Evolutionary conservation across 202 grass and related monocot species (phyloP).

Genomic region (Hordeum pubiflorum): DNA sequence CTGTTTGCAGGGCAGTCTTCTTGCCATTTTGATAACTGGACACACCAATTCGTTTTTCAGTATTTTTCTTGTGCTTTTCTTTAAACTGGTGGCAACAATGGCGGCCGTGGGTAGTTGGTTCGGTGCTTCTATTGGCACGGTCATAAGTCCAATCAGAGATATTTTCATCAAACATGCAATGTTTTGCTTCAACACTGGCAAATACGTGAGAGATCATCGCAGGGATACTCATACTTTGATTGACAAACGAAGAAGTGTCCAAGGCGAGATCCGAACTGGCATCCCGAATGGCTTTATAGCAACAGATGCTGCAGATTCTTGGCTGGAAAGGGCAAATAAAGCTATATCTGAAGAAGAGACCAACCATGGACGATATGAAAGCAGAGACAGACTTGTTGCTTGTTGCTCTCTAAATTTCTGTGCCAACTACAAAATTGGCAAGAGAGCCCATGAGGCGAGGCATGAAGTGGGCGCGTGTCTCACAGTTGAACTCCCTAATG

Average conservation of each 20-base stretch:
- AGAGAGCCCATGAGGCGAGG: background rate
- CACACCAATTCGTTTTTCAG: background rate
- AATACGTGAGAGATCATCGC: background rate
- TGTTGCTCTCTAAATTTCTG: background rate
- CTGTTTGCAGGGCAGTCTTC: background rate
- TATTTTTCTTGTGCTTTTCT: background rate
- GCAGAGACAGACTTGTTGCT: accelerated
- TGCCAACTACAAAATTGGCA: background rate
- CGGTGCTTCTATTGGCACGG: background rate
- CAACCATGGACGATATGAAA: background rate
- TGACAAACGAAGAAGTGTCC: background rate
- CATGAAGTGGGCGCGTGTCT: no score
- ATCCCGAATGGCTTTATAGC: accelerated
- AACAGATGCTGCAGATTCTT: background rate
- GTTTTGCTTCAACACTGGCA: background rate
- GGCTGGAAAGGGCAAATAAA: background rate
- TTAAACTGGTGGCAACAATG: background rate
- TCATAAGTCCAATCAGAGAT: background rate
- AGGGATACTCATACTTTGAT: background rate
- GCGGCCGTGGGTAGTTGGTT: background rate
- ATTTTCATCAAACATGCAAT: background rate
- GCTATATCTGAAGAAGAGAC: background rate
- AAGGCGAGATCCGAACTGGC: background rate
- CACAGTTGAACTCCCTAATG: background rate
- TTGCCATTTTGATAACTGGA: background rate